phyloP scores from a whole-genome alignment of 2,329 filamentous ascomycete genomes.

The Drechslerella coelobrocha region DNA sequence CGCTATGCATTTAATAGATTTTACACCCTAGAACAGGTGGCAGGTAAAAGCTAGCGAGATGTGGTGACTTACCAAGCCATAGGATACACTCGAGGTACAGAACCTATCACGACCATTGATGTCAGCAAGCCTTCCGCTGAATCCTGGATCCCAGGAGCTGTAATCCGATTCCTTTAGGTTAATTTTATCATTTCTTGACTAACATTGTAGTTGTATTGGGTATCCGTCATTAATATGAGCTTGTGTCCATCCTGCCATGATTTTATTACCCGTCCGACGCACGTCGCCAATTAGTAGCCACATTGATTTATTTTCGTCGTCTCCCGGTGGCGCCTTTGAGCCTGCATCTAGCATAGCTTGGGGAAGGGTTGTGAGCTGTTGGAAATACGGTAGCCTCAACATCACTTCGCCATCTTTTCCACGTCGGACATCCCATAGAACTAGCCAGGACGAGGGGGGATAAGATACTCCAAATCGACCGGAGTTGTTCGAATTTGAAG shows the following conservation, averaged over 20 bases:
- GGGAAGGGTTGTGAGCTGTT: conserved; percentile 14
- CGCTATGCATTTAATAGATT: not conserved
- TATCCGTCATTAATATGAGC: conserved; percentile 18
- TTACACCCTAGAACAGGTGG: too few species aligned
- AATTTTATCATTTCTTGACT: not conserved
- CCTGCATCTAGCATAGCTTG: conserved; percentile 9
- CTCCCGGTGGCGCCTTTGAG: not conserved
- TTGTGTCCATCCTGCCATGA: conserved; percentile 13
- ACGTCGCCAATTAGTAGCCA: conserved; percentile 26
- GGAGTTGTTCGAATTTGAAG: not conserved
- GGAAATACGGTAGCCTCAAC: conserved; percentile 19
- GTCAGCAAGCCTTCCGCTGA: too few species aligned
- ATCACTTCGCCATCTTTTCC: not conserved
- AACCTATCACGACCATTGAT: conserved; percentile 9
- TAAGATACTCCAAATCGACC: conserved; percentile 10
- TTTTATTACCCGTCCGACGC: conserved; percentile 21
- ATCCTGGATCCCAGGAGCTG: too few species aligned
- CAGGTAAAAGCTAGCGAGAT: not conserved
- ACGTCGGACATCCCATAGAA: conserved; percentile 14
- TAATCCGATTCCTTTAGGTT: too few species aligned
- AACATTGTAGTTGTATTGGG: conserved; percentile 35
- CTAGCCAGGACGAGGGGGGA: not conserved
- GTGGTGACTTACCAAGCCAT: conserved; percentile 23
- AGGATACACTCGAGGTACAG: conserved; percentile 19
- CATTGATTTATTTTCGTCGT: conserved; percentile 13